A percentile compares a stretch with the other conserved stretches of the same genome.
Evolutionary conservation across 1,284 basidiomycete species (phyloP).

Genomic region (Trichosporon coremiiforme): DNA sequence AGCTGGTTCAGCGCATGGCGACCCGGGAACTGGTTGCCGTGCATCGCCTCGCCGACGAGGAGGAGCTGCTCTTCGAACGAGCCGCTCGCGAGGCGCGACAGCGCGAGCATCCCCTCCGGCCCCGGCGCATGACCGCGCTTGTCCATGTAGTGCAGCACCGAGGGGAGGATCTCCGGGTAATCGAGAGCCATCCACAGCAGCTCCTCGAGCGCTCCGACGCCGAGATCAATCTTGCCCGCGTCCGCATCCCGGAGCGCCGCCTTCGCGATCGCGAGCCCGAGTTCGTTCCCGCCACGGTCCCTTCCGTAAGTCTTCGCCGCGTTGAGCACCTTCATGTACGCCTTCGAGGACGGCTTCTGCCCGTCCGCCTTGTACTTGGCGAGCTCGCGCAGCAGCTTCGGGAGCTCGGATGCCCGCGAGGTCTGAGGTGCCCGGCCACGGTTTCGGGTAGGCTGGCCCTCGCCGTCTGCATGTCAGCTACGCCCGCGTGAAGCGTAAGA

Average conservation of each 20-base stretch:
- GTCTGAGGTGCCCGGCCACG: too few relatives aligned
- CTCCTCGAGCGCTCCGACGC: conserved; percentile 37
- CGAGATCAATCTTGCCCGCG: conserved; percentile 43
- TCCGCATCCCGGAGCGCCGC: conserved; percentile 45
- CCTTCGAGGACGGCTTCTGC: conserved; percentile 36
- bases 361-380: conserved; percentile 31
- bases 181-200: conserved; percentile 38
- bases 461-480: neutral
- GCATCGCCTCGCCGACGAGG: conserved; percentile 44
- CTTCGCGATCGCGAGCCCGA: conserved; percentile 46
- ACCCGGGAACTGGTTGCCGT: conserved; percentile 22
- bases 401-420: conserved; percentile 24
- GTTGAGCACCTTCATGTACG: conserved; percentile 42
- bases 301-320: conserved; percentile 39
- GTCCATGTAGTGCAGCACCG: conserved; percentile 36
- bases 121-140: neutral
- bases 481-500: neutral
- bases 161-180: conserved; percentile 42
- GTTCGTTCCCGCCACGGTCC: conserved; percentile 11
- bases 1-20: conserved; percentile 24
- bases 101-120: conserved; percentile 32
- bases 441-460: too few relatives aligned
- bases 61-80: conserved; percentile 39
- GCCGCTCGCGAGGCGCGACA: conserved; percentile 30
- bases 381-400: conserved; percentile 37